These are phyloP conservation scores for Myxozyma kluyveri DNA, from an alignment of 805 yeast species.

Conservation along the genomic window DNA sequence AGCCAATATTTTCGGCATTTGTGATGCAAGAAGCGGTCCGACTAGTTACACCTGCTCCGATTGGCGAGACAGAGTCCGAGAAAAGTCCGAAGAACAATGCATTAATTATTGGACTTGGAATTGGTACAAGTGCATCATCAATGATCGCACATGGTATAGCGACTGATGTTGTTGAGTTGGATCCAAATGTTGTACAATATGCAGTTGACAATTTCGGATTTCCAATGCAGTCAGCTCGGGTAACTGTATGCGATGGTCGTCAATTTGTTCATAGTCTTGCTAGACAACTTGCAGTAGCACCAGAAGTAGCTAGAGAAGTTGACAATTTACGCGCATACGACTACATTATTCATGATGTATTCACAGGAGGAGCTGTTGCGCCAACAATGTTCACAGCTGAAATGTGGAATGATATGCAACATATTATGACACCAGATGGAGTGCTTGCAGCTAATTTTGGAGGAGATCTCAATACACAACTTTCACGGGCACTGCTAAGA, in stretches of 20 bases:
- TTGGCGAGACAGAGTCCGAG: background rate
- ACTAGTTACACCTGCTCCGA: slow-evolving; percentile 20
- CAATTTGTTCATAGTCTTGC: slow-evolving; percentile 7
- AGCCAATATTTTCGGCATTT: slow-evolving; percentile 24
- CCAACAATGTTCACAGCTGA: slow-evolving; percentile 22
- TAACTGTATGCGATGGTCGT: slow-evolving; percentile 15
- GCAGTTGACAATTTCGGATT: slow-evolving; percentile 21
- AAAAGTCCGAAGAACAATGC: slow-evolving; percentile 9
- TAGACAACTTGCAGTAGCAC: background rate
- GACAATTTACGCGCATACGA: slow-evolving; percentile 14
- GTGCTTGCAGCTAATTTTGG: slow-evolving; percentile 26
- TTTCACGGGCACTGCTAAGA: slow-evolving; percentile 10
- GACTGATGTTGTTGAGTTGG: slow-evolving; percentile 22
- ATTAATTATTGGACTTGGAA: slow-evolving; percentile 25
- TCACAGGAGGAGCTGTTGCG: slow-evolving; percentile 24
- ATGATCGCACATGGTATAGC: slow-evolving; percentile 13
- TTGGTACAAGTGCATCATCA: slow-evolving; percentile 23
- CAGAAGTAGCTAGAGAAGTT: background rate
- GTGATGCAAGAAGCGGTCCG: slow-evolving; percentile 26
- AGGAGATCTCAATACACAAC: slow-evolving; percentile 10
- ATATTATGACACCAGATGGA: slow-evolving; percentile 21
- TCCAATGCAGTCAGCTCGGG: slow-evolving; percentile 10
- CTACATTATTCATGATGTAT: slow-evolving; percentile 26
- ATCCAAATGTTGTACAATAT: slow-evolving; percentile 15
- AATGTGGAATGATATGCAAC: slow-evolving; percentile 19